Conservation (phyloP, 257 asterid species). For the Scutellaria barbata region DNA sequence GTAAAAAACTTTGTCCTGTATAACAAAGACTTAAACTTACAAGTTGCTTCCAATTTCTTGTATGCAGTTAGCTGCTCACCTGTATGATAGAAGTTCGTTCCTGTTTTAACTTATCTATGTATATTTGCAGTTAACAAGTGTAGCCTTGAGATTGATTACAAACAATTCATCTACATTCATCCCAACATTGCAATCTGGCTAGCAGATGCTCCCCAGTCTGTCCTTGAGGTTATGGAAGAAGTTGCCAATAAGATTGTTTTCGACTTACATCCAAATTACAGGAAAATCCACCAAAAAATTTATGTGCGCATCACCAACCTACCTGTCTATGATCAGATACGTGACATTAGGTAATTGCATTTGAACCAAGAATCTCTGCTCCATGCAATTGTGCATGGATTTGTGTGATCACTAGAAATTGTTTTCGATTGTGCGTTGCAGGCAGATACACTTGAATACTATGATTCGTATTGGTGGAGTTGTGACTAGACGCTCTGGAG, state of each 20-base stretch:
- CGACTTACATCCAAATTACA: slow-evolving; percentile 83
- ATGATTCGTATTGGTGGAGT: slow-evolving; percentile 98
- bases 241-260: slow-evolving; percentile 89
- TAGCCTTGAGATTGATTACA: slow-evolving; percentile 97
- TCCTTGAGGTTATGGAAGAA: slow-evolving; percentile 99
- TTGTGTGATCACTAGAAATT: slow-evolving; percentile 5
- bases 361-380: slow-evolving; percentile 17
- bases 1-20: slow-evolving; percentile 47
- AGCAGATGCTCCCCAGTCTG: slow-evolving; percentile 98
- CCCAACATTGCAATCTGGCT: slow-evolving; percentile 98
- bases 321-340: slow-evolving; percentile 98
- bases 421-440: slow-evolving; percentile 40
- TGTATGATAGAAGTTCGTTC: slow-evolving; percentile 7
- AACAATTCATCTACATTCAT: slow-evolving; percentile 77
- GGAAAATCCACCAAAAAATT: slow-evolving; percentile 83
- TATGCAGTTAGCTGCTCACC: slow-evolving; percentile 11
- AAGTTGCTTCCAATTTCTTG: slow-evolving; percentile 25
- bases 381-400: neutral
- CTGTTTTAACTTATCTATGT: slow-evolving; percentile 34
- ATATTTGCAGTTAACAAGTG: slow-evolving; percentile 83
- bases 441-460: slow-evolving; percentile 98
- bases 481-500: slow-evolving; percentile 96
- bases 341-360: slow-evolving; percentile 72
- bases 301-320: slow-evolving; percentile 88
- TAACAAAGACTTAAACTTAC: neutral